phyloP scores from a whole-genome alignment of 2,329 filamentous ascomycete genomes.

The Botrytis medusae region DNA sequence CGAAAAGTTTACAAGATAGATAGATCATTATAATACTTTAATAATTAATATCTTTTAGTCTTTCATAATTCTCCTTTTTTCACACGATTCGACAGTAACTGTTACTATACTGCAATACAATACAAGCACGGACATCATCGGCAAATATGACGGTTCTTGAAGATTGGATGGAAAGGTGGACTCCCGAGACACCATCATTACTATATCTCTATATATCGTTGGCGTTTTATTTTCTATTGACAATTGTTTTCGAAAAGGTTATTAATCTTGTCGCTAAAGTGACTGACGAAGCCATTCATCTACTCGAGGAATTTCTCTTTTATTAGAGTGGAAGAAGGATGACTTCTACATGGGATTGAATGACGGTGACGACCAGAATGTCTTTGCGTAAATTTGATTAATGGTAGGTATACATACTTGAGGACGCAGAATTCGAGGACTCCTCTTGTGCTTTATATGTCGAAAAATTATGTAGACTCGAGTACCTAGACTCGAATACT shows the following conservation, averaged over 20 bases:
- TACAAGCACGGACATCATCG: neutral
- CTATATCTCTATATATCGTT: neutral
- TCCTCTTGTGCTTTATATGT: too few relatives aligned
- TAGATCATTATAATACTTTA: neutral
- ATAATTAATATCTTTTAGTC: neutral
- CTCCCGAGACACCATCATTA: neutral
- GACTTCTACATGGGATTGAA: neutral
- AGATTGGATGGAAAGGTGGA: neutral
- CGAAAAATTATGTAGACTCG: too few relatives aligned
- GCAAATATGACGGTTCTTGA: neutral
- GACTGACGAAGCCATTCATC: neutral
- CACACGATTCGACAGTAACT: neutral
- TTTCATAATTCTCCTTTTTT: neutral
- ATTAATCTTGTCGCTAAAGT: neutral
- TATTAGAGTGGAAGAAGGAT: neutral
- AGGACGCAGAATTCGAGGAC: too few relatives aligned
- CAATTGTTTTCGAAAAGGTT: neutral
- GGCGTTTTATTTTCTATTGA: neutral
- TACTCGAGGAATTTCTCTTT: neutral
- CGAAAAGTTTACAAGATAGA: neutral
- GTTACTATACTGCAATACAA: neutral
- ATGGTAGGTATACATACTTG: neutral
- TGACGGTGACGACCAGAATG: neutral
- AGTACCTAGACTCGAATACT: too few relatives aligned
- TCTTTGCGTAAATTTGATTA: too few relatives aligned